Conservation (phyloP, 352 stramenopile species). For the Stramenopiles sp. region DNA sequence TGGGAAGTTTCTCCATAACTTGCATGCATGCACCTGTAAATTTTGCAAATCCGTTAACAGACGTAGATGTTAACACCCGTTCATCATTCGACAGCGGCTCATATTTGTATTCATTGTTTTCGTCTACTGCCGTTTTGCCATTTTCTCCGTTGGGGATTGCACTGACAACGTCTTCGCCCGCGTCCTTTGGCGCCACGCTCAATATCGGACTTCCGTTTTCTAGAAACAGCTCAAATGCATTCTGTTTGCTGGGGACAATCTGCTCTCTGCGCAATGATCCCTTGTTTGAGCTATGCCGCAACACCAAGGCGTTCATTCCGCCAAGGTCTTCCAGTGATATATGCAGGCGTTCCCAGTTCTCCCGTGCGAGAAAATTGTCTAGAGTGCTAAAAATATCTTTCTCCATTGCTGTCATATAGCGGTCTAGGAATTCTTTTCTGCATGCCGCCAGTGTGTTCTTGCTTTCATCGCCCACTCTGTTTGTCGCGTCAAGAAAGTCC, state of each 20-base stretch:
- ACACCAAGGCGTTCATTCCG: neutral
- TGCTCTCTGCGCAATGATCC: too few species aligned
- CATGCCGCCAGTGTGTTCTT: neutral
- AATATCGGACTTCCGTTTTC: neutral
- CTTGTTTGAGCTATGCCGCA: neutral
- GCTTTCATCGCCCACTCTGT: too few species aligned
- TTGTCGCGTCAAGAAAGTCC: too few species aligned
- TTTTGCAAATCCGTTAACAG: neutral
- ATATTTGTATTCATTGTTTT: neutral
- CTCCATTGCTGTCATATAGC: neutral
- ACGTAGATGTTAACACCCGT: neutral
- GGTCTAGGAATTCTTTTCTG: neutral
- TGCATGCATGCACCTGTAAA: neutral
- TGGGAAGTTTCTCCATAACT: neutral
- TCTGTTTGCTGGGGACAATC: neutral
- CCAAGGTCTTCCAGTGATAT: conserved; percentile 8
- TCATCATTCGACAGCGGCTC: neutral
- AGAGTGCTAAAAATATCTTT: neutral
- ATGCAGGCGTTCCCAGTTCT: conserved; percentile 9
- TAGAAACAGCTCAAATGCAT: neutral
- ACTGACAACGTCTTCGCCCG: neutral
- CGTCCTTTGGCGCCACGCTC: neutral
- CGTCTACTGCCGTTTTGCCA: neutral
- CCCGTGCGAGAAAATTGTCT: neutral
- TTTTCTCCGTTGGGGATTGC: neutral